Base-by-base conservation (phyloP, 1,139 yeast species). In the Geotrichum fermentans region DNA sequence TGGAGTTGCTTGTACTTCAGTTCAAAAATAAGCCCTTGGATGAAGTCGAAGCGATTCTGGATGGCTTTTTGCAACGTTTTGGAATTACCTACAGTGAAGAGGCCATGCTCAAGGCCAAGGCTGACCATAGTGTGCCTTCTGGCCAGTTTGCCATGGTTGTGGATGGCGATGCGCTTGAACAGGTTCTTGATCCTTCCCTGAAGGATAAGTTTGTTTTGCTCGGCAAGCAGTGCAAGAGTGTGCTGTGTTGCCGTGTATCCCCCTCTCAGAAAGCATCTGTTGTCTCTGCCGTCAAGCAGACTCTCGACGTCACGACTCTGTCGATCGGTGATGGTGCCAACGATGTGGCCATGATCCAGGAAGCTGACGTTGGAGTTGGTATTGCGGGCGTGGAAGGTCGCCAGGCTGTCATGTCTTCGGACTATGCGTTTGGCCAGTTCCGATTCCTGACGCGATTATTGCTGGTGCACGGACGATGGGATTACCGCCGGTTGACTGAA, bases 291-390 rank as follows among this genome's bases (percentile, higher is more conserved):
- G 97, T 92, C 22, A 85, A 85, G 62, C 78, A 79, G 17, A 80
- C 88, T 10, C 73, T 92, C 55, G 84, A 79, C 54, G 95, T 86
- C 42, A 85, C 85, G 85, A 85, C 97, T 1, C 73, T 92, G 56
- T 95, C 97, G 1, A 86, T 92, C 65, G 98, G 98, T 56, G 98
- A 92, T 67, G 98, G 98, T 52, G 95, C 97, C 36, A 92, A 92
- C 64, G 98, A 92, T 70, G 98, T 92, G 55, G 95, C 97, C 4
- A 92, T 92, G 98, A 92, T 92, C 58, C 97, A 92, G 66, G 89
- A 95, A 34, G 98, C 98, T 1, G 94, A 92, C 69, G 94, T 92
- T 30, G 98, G 98, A 59, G 94, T 92, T 43, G 98, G 98, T 68
- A 92, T 92, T 60, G 95, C 96, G 42, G 98, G 98, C 66, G 95